phyloP scores from a whole-genome alignment of 2,329 filamentous ascomycete species.

The Aspergillus bombycis region DNA sequence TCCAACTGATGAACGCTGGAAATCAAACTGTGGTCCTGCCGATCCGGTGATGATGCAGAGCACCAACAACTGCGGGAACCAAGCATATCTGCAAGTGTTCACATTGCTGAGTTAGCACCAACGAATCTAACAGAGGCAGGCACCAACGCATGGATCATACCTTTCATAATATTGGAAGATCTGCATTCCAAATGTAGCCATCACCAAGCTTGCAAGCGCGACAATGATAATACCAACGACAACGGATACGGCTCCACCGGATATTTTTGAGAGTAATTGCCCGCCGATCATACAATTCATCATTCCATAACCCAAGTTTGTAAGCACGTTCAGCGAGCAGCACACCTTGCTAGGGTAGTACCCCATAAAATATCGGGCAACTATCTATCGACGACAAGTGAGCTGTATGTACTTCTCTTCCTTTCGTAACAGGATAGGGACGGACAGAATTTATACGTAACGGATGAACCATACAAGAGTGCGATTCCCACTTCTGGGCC shows the following conservation, averaged over 20 bases:
- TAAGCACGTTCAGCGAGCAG: constrained; percentile 46
- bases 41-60: constrained; percentile 46
- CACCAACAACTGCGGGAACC: constrained; percentile 47
- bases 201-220: constrained; percentile 36
- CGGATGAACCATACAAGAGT: constrained; percentile 39
- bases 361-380: constrained; percentile 48
- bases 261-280: constrained; percentile 47
- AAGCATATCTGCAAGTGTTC: constrained; percentile 34
- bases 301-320: constrained; percentile 48
- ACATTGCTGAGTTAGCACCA: background rate
- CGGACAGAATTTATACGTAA: background rate
- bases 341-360: constrained; percentile 47
- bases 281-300: constrained; percentile 48
- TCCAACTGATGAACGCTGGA: constrained; percentile 32
- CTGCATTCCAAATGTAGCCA: constrained; percentile 46
- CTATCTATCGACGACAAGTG: constrained; percentile 33
- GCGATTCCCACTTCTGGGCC: constrained; percentile 45
- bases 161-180: constrained; percentile 50
- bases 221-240: constrained; percentile 44
- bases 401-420: constrained; percentile 9
- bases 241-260: constrained; percentile 41
- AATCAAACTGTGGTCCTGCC: constrained; percentile 40
- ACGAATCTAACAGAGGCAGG: background rate
- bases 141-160: constrained; percentile 22
- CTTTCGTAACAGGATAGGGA: background rate